Evolutionary conservation across 805 yeast species (phyloP).

Genomic region (Candida berthetii): DNA sequence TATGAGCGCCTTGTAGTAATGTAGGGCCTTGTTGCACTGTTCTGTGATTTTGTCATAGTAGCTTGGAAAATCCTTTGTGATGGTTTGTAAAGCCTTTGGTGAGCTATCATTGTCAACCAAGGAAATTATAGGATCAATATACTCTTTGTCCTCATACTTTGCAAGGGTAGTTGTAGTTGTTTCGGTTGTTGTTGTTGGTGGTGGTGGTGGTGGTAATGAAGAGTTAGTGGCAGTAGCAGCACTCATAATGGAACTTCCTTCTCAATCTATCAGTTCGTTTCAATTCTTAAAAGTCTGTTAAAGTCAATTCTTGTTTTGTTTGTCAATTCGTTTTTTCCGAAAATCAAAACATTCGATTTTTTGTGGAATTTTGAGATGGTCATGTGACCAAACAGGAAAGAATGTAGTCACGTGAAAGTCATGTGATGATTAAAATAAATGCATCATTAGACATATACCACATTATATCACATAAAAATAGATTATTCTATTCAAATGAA

Average conservation of each 20-base stretch:
- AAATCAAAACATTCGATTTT: too few relatives aligned
- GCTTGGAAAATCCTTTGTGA: conserved; percentile 7
- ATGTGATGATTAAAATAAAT: too few relatives aligned
- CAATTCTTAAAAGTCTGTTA: too few relatives aligned
- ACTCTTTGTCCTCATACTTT: not conserved
- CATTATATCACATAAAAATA: too few relatives aligned
- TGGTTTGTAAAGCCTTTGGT: conserved; percentile 3
- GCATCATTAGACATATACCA: too few relatives aligned
- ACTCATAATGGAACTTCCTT: not conserved
- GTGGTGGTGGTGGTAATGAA: not conserved
- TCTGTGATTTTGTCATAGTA: conserved; percentile 12
- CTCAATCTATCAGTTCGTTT: too few relatives aligned
- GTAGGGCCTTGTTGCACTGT: conserved; percentile 20
- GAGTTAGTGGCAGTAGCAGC: not conserved
- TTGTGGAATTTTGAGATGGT: too few relatives aligned
- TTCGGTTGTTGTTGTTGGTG: not conserved
- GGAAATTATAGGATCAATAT: conserved; percentile 15
- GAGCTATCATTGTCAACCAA: conserved; percentile 1
- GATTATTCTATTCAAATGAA: too few relatives aligned
- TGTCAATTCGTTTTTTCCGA: too few relatives aligned
- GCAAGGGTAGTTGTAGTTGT: not conserved
- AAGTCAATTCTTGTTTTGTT: too few relatives aligned
- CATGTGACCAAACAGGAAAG: too few relatives aligned
- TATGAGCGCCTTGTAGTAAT: conserved; percentile 21
- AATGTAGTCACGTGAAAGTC: too few relatives aligned